phyloP scores from a whole-genome alignment of 1,139 yeast genomes.

The Yamadazyma blattariae region DNA sequence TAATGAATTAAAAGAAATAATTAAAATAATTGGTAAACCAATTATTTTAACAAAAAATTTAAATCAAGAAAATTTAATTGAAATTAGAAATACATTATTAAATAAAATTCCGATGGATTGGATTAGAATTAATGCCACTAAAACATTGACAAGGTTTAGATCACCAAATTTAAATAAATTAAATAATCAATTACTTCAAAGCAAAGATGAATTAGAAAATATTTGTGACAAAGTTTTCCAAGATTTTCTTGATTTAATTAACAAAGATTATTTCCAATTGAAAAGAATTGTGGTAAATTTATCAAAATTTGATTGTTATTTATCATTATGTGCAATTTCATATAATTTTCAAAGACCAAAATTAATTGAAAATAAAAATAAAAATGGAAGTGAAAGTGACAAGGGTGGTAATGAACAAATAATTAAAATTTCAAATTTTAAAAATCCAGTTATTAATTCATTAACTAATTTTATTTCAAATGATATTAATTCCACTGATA shows the following conservation, averaged over 20 bases:
- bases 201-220: conserved; percentile 55
- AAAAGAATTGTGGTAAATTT: conserved; percentile 49
- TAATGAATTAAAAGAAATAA: conserved; percentile 47
- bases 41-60: conserved; percentile 52
- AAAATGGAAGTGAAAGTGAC: no score
- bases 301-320: conserved; percentile 68
- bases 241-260: conserved; percentile 43
- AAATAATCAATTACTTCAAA: conserved; percentile 56
- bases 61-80: conserved; percentile 70
- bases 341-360: conserved; percentile 59
- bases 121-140: conserved; percentile 73
- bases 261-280: conserved; percentile 49
- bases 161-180: conserved; percentile 55
- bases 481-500: conserved; percentile 48
- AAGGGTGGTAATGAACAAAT: conserved; percentile 51
- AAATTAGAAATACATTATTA: conserved; percentile 58
- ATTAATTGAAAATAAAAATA: conserved; percentile 15
- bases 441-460: conserved; percentile 80
- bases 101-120: conserved; percentile 67
- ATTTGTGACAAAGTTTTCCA: conserved; percentile 58
- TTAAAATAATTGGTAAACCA: conserved; percentile 52
- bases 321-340: conserved; percentile 60
- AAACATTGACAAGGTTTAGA: conserved; percentile 67
- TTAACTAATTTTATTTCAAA: conserved; percentile 65
- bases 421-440: conserved; percentile 54